phyloP scores from a whole-genome alignment of 352 stramenopile species.

The Phytophthora europaea region DNA sequence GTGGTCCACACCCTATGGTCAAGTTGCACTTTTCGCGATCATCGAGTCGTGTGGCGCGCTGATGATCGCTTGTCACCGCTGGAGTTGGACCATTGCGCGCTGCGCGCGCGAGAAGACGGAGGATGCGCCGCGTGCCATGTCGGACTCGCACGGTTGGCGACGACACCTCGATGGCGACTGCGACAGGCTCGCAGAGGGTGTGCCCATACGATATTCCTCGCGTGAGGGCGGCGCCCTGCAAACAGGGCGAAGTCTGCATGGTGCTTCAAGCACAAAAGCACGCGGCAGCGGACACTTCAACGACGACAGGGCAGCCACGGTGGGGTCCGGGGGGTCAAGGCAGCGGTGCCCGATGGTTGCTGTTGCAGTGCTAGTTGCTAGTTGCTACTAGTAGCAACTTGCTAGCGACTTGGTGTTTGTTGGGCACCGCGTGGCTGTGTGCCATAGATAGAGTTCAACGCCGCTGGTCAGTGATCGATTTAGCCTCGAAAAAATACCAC shows the following conservation, averaged over 20 bases:
- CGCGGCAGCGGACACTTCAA: neutral
- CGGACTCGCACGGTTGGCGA: constrained; percentile 1
- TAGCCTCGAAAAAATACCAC: neutral
- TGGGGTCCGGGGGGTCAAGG: neutral
- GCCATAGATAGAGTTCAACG: neutral
- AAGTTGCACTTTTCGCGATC: constrained; percentile 19
- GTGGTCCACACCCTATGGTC: neutral
- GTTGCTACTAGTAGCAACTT: too few relatives aligned
- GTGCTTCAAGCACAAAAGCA: constrained; percentile 17
- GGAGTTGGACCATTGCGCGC: constrained; percentile 6
- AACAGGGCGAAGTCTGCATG: constrained; percentile 6
- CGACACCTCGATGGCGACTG: neutral
- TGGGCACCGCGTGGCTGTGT: neutral
- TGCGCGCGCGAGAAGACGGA: constrained; percentile 1
- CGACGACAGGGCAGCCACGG: neutral
- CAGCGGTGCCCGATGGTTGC: neutral
- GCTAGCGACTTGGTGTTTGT: neutral
- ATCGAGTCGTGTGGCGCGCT: neutral
- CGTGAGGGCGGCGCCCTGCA: neutral
- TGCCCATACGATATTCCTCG: neutral
- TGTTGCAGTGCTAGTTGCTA: neutral
- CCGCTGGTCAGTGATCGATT: constrained; percentile 8
- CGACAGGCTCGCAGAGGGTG: constrained; percentile 1
- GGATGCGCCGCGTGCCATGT: constrained; percentile 4
- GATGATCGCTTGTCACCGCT: constrained; percentile 31